phyloP scores from a whole-genome alignment of 208 protist species.

The Angomonas ambiguus region DNA sequence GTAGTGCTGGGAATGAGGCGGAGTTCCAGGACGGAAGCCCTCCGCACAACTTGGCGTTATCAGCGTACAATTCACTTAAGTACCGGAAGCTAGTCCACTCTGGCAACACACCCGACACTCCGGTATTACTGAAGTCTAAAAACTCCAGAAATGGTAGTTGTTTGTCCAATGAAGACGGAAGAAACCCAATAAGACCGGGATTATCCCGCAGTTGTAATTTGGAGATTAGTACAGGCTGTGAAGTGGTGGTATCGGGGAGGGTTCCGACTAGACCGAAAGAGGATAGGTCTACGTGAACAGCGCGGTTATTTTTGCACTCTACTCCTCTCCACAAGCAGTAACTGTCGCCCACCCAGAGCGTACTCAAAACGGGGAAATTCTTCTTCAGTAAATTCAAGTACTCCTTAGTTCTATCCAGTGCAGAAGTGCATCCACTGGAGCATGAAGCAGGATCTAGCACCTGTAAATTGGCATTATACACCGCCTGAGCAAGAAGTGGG shows the following conservation, averaged over 20 bases:
- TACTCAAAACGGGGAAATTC: not conserved
- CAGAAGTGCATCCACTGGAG: too few species aligned
- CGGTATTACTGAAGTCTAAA: not conserved
- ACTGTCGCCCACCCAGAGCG: not conserved
- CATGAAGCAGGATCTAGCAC: too few species aligned
- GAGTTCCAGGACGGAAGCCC: constrained; percentile 2
- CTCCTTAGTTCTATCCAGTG: too few species aligned
- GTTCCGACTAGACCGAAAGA: constrained; percentile 1
- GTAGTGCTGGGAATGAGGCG: not conserved
- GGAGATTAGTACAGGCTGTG: not conserved
- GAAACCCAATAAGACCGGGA: not conserved
- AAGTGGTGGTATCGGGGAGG: not conserved
- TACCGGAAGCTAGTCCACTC: not conserved
- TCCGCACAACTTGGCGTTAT: constrained; percentile 5
- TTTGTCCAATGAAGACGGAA: not conserved
- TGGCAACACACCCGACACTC: not conserved
- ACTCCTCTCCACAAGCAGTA: not conserved
- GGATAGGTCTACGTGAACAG: constrained; percentile 7
- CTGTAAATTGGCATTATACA: too few species aligned
- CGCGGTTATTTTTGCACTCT: not conserved
- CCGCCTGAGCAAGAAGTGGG: too few species aligned
- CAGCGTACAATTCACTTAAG: constrained; percentile 1
- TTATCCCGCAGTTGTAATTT: not conserved
- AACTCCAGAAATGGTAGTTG: not conserved
- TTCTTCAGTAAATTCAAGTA: not conserved